These are phyloP conservation scores for Tolypocladium sp. DNA, from an alignment of 2,329 filamentous ascomycete genomes.

Conservation along the genomic window DNA sequence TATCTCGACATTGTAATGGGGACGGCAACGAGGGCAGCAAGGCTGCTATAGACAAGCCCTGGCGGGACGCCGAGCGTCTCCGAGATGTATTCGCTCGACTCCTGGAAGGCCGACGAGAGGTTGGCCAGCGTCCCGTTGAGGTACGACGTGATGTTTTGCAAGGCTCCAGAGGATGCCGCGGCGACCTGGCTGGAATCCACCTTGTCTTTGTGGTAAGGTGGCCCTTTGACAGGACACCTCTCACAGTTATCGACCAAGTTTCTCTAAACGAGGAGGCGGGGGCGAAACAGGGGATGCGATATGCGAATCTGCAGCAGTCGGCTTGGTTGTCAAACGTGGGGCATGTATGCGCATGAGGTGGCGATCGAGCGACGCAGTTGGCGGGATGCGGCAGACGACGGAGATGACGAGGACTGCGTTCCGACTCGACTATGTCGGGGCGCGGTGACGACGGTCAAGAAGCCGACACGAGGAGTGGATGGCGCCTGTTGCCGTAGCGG, in stretches of 20 bases:
- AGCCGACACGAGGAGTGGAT: background rate
- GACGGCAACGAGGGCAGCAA: conserved; percentile 38
- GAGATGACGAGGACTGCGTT: background rate
- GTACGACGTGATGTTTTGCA: conserved; percentile 51
- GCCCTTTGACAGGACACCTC: conserved; percentile 24
- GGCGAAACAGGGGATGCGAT: background rate
- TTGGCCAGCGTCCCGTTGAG: conserved; percentile 42
- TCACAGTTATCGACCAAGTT: background rate
- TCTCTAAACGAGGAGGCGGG: background rate
- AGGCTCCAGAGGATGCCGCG: conserved; percentile 55
- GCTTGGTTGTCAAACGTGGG: background rate
- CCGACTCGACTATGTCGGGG: background rate
- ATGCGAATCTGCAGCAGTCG: background rate
- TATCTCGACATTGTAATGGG: conserved; percentile 47
- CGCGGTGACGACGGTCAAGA: background rate
- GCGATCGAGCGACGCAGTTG: background rate
- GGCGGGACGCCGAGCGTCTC: conserved; percentile 40
- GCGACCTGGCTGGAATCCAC: conserved; percentile 51
- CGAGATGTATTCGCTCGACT: conserved; percentile 42
- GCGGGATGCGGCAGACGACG: background rate
- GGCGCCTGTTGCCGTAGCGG: background rate
- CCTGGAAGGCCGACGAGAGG: conserved; percentile 36
- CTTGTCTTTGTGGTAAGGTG: conserved; percentile 37
- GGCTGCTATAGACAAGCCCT: conserved; percentile 39
- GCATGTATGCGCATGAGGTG: background rate